These are phyloP conservation scores for Rhizoctonia solani DNA, from an alignment of 1,284 basidiomycete genomes.

Conservation along the genomic window DNA sequence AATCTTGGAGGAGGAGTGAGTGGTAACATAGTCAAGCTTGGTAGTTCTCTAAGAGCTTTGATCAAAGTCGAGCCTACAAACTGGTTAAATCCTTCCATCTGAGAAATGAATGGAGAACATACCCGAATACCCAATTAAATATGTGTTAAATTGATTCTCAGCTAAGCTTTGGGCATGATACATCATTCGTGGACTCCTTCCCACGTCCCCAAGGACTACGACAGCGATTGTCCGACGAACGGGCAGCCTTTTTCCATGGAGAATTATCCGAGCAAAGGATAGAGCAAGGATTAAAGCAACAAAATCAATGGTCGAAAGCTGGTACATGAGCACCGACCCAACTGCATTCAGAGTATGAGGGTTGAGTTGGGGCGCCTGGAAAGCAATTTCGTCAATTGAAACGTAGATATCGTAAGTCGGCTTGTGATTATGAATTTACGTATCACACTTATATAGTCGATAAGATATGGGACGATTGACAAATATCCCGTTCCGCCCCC, in stretches of 20 bases:
- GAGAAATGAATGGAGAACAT: constrained; percentile 39
- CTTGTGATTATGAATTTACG: no score
- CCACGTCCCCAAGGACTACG: constrained; percentile 94
- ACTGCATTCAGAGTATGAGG: not conserved
- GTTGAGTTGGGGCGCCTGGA: not conserved
- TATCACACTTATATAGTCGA: no score
- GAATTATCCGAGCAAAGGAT: not conserved
- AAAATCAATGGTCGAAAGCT: not conserved
- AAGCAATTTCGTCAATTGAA: not conserved
- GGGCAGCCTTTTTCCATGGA: constrained; percentile 44
- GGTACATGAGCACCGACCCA: not conserved
- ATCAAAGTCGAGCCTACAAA: constrained; percentile 18
- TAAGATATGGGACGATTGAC: no score
- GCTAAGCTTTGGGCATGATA: constrained; percentile 95
- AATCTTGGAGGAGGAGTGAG: constrained; percentile 54
- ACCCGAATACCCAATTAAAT: constrained; percentile 88
- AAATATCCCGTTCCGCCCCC: no score
- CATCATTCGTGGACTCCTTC: constrained; percentile 97
- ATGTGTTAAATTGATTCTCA: constrained; percentile 76
- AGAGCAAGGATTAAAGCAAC: not conserved
- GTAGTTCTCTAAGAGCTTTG: constrained; percentile 18
- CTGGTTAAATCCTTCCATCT: not conserved
- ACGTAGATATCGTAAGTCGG: no score
- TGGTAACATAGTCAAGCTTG: constrained; percentile 24
- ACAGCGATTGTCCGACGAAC: constrained; percentile 75